Conservation (phyloP, 2,329 filamentous ascomycete genomes). For the Cladorrhinum sp. region DNA sequence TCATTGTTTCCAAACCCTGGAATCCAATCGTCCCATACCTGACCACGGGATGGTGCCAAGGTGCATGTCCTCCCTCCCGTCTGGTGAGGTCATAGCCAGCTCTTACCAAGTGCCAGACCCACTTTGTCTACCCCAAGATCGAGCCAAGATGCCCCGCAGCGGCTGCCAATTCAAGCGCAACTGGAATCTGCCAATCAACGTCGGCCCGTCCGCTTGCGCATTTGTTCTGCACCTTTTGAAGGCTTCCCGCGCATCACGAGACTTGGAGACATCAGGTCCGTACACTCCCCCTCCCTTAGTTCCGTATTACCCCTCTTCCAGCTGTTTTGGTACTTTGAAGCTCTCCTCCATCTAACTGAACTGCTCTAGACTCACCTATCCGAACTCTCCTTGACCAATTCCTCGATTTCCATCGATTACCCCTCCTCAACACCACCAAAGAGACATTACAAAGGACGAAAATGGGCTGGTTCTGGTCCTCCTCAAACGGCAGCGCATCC, state of each 20-base stretch:
- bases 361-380: not conserved
- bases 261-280: not conserved
- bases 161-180: not conserved
- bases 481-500: conserved; percentile 27
- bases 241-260: not conserved
- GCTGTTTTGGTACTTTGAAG: not conserved
- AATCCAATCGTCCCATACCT: not conserved
- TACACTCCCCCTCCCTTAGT: not conserved
- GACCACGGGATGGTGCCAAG: not conserved
- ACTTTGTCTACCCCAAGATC: not conserved
- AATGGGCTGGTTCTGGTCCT: conserved; percentile 63
- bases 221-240: not conserved
- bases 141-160: not conserved
- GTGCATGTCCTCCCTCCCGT: not conserved
- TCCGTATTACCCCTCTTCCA: not conserved
- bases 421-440: not conserved
- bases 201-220: not conserved
- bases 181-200: not conserved
- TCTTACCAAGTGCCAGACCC: conserved; percentile 5
- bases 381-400: not conserved
- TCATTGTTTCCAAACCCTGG: not conserved
- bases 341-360: not conserved
- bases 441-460: not conserved
- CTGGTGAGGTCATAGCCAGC: conserved; percentile 9
- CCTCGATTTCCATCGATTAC: not conserved